These are phyloP conservation scores for Taphrina wiesneri DNA, from an alignment of 1,139 yeast genomes.

Conservation along the genomic window DNA sequence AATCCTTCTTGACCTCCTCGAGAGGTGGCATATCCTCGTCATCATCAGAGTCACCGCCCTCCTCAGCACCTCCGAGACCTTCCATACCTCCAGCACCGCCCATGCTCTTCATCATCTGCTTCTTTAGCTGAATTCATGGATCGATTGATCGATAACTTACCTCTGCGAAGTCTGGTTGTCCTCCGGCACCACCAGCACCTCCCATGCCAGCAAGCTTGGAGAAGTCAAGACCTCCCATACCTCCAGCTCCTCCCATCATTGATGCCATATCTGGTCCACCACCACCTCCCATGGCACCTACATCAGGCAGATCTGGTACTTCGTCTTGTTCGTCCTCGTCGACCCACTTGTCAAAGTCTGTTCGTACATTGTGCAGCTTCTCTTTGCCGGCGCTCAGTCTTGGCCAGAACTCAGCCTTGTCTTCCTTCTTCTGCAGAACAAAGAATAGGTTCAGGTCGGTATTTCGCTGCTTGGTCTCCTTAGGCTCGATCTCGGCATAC, in stretches of 20 bases:
- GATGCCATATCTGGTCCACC: slow-evolving; percentile 43
- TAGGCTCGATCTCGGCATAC: slow-evolving; percentile 60
- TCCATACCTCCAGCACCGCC: slow-evolving; percentile 22
- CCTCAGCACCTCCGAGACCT: slow-evolving; percentile 9
- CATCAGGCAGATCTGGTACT: slow-evolving; percentile 39
- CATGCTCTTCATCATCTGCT: slow-evolving; percentile 21
- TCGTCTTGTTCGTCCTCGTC: slow-evolving; percentile 91
- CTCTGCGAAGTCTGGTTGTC: slow-evolving; percentile 37
- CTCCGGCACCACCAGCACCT: slow-evolving; percentile 33
- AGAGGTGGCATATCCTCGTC: slow-evolving; percentile 38
- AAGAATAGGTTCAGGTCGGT: slow-evolving; percentile 76
- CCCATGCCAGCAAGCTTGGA: slow-evolving; percentile 36
- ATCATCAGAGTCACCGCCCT: slow-evolving; percentile 35
- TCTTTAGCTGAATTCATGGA: background rate
- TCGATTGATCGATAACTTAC: background rate
- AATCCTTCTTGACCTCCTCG: slow-evolving; percentile 33
- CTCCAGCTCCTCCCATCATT: slow-evolving; percentile 38
- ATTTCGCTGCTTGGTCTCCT: slow-evolving; percentile 50
- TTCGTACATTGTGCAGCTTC: slow-evolving; percentile 73
- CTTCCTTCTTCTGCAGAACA: slow-evolving; percentile 67
- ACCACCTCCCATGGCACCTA: slow-evolving; percentile 44
- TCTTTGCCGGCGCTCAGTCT: slow-evolving; percentile 75
- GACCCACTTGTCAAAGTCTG: slow-evolving; percentile 95
- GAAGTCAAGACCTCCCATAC: slow-evolving; percentile 44
- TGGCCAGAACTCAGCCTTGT: slow-evolving; percentile 84